These are phyloP conservation scores for Eucalyptus pauciflora DNA, from an alignment of 345 rosid species.

Conservation along the genomic window DNA sequence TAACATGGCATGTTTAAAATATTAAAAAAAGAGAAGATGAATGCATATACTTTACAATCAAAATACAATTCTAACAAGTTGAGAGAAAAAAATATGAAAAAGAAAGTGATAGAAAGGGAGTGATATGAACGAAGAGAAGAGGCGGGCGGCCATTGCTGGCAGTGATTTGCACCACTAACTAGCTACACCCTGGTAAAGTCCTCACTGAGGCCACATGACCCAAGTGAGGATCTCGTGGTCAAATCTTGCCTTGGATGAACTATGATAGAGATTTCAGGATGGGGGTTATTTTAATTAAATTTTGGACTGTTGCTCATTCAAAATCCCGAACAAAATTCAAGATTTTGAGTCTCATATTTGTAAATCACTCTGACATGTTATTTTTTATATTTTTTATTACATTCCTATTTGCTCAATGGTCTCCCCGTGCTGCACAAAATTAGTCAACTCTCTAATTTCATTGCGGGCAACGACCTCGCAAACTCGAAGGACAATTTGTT, in stretches of 20 bases:
- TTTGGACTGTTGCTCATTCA: fast-evolving
- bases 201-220: not conserved
- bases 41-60: not conserved
- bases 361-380: not conserved
- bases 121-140: not conserved
- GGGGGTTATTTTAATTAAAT: not conserved
- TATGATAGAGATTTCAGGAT: not conserved
- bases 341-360: not conserved
- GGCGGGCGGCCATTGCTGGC: not conserved
- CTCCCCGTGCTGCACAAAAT: not conserved
- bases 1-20: not conserved
- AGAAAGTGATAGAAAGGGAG: not conserved
- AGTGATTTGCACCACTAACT: not conserved
- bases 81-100: not conserved
- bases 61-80: not conserved
- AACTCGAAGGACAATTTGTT: not conserved
- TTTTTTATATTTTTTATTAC: not conserved
- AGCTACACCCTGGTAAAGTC: not conserved
- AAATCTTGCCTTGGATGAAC: not conserved
- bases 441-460: not conserved
- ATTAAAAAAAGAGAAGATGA: not conserved
- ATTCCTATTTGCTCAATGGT: not conserved
- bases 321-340: not conserved
- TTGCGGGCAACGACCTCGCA: not conserved
- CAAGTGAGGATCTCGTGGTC: not conserved